Evolutionary conservation across 148 eudicot species (phyloP).

Genomic region (Polygonum maritimum): DNA sequence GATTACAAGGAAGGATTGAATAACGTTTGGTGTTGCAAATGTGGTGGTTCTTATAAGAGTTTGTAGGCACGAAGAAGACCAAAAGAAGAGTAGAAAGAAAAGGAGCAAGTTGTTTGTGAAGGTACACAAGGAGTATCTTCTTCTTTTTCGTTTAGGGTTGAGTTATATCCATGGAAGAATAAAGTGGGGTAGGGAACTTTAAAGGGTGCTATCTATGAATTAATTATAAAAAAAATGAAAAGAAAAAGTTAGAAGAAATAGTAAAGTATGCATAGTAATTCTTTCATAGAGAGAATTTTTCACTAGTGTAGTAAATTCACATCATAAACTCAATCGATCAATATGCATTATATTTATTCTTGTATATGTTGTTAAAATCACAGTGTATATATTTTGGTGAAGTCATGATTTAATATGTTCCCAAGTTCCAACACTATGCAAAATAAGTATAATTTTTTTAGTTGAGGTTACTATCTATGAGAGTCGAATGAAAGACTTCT

Average conservation of each 20-base stretch:
- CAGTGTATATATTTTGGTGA: too few species aligned
- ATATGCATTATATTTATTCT: too few species aligned
- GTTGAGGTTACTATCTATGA: too few species aligned
- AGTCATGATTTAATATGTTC: too few species aligned
- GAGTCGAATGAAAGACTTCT: too few species aligned
- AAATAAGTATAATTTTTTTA: too few species aligned
- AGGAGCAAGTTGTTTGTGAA: constrained; percentile 40
- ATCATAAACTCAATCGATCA: too few species aligned
- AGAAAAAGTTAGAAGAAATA: constrained; percentile 12
- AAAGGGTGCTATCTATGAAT: neutral
- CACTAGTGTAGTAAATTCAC: too few species aligned
- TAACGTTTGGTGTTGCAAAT: constrained; percentile 2
- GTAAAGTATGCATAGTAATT: constrained; percentile 48
- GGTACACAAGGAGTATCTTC: constrained; percentile 61
- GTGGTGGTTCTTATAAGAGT: constrained; percentile 11
- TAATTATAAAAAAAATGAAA: neutral
- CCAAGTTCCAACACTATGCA: too few species aligned
- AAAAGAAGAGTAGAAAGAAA: constrained; percentile 20
- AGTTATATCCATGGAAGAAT: constrained; percentile 54
- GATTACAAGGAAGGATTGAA: neutral
- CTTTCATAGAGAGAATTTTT: constrained; percentile 42
- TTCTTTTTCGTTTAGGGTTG: constrained; percentile 42
- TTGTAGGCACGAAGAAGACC: constrained; percentile 18
- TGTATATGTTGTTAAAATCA: too few species aligned
- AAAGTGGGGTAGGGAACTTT: constrained; percentile 36